These are phyloP conservation scores for Picea sitchensis DNA, from an alignment of 75 land plant genomes.

Conservation along the genomic window DNA sequence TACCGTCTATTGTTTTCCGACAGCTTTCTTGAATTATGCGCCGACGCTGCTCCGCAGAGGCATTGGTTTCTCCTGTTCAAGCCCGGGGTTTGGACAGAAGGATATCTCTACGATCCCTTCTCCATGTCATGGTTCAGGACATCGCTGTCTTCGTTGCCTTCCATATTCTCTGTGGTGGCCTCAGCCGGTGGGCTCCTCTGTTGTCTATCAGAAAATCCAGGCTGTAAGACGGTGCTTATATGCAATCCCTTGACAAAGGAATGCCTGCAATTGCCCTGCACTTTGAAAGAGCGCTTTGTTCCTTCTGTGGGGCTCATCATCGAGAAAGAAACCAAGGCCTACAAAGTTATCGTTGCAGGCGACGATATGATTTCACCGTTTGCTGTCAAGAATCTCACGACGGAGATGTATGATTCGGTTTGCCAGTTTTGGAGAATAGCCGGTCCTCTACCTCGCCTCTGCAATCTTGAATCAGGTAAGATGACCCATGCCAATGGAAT, in stretches of 20 bases:
- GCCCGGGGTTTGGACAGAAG: slow-evolving; percentile 24
- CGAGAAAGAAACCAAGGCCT: slow-evolving; percentile 12
- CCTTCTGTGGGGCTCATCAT: slow-evolving; percentile 64
- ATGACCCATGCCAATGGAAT: slow-evolving; percentile 41
- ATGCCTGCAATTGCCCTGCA: slow-evolving; percentile 49
- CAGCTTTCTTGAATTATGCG: slow-evolving; percentile 68
- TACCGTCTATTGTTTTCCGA: slow-evolving; percentile 76
- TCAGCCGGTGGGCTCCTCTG: slow-evolving; percentile 77
- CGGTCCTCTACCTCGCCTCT: slow-evolving; percentile 67
- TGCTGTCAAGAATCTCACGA: slow-evolving; percentile 81
- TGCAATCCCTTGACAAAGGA: slow-evolving; percentile 54
- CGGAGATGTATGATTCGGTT: slow-evolving; percentile 65
- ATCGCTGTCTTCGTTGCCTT: slow-evolving; percentile 32
- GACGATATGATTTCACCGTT: slow-evolving; percentile 86
- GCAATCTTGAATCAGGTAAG: slow-evolving; percentile 70
- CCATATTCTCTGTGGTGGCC: slow-evolving; percentile 60
- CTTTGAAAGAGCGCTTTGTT: slow-evolving; percentile 55
- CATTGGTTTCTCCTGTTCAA: slow-evolving; percentile 70
- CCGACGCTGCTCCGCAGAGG: slow-evolving; percentile 38
- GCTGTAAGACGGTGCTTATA: slow-evolving; percentile 56
- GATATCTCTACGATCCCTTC: slow-evolving; percentile 44
- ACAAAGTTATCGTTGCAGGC: slow-evolving; percentile 61
- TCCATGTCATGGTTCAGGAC: slow-evolving; percentile 43
- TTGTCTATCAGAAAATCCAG: slow-evolving; percentile 52
- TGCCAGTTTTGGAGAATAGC: slow-evolving; percentile 53